These are phyloP conservation scores for Eutrema salsugineum DNA, from an alignment of 441 rosid species.

Conservation along the genomic window DNA sequence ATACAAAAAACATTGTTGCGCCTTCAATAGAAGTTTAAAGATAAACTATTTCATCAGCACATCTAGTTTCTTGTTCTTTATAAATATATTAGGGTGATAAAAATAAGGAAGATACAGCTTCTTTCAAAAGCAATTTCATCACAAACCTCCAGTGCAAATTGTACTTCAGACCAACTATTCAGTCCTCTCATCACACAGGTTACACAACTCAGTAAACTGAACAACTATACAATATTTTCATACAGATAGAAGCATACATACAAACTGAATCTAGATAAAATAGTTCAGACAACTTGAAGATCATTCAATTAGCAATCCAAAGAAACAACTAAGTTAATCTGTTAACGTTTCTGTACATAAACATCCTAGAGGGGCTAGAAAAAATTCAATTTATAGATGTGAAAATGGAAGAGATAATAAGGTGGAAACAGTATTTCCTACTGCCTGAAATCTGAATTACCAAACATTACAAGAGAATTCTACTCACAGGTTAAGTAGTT, in stretches of 20 bases:
- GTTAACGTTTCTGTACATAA: neutral
- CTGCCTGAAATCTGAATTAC: neutral
- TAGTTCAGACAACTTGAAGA: neutral
- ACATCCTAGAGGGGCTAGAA: neutral
- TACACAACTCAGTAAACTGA: neutral
- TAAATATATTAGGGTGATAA: neutral
- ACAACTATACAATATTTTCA: neutral
- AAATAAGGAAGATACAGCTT: neutral
- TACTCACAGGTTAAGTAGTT: slow-evolving; percentile 94
- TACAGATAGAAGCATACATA: neutral
- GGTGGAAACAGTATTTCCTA: neutral
- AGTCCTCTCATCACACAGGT: slow-evolving; percentile 1
- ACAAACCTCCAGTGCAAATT: neutral
- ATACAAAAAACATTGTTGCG: neutral
- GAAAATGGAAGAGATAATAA: slow-evolving; percentile 2
- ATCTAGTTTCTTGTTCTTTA: neutral
- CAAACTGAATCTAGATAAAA: neutral
- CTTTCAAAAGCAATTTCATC: slow-evolving; percentile 1
- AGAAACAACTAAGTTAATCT: neutral
- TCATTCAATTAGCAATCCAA: neutral
- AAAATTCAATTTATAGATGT: neutral
- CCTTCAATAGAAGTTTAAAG: neutral
- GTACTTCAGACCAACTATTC: neutral
- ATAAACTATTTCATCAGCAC: neutral
- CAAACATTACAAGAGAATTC: slow-evolving; percentile 20